phyloP scores from a whole-genome alignment of 768 basidiomycete species.

The Infundibulicybe gibba region DNA sequence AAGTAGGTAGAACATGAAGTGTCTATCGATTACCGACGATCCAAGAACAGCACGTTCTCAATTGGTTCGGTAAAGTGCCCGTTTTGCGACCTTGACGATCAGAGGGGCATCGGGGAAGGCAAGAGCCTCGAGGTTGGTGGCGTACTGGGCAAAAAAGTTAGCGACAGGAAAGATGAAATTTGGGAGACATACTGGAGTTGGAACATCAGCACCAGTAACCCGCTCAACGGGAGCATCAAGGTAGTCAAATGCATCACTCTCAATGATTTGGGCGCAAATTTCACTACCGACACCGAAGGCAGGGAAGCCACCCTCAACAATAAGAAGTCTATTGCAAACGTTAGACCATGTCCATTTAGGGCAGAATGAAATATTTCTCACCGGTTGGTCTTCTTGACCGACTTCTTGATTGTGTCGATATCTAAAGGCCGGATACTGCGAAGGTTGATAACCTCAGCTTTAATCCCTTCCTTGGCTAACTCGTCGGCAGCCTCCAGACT shows the following conservation, averaged over 20 bases:
- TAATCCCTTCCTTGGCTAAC: slow-evolving; percentile 94
- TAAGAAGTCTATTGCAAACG: slow-evolving; percentile 60
- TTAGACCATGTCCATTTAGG: neutral
- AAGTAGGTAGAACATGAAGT: slow-evolving; percentile 19
- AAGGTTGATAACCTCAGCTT: slow-evolving; percentile 97
- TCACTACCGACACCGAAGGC: slow-evolving; percentile 98
- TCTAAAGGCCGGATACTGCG: slow-evolving; percentile 95
- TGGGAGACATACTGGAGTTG: slow-evolving; percentile 75
- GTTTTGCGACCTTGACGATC: slow-evolving; percentile 93
- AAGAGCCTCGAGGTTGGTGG: slow-evolving; percentile 81
- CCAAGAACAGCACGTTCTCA: slow-evolving; percentile 30
- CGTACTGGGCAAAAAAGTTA: slow-evolving; percentile 56
- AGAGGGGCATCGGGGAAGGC: slow-evolving; percentile 92
- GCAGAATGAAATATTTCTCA: slow-evolving; percentile 25
- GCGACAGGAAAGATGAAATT: slow-evolving; percentile 4
- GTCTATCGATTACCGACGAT: slow-evolving; percentile 3
- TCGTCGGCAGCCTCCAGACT: slow-evolving; percentile 91
- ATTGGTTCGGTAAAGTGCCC: slow-evolving; percentile 87
- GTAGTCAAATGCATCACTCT: slow-evolving; percentile 97
- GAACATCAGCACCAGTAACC: slow-evolving; percentile 95
- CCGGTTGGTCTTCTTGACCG: slow-evolving; percentile 99
- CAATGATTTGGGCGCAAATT: slow-evolving; percentile 95
- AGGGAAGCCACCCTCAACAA: slow-evolving; percentile 98
- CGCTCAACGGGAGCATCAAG: slow-evolving; percentile 98
- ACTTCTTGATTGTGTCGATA: slow-evolving; percentile 94